These are phyloP conservation scores for Ephemerocybe angulata DNA, from an alignment of 768 basidiomycete genomes.

Conservation along the genomic window DNA sequence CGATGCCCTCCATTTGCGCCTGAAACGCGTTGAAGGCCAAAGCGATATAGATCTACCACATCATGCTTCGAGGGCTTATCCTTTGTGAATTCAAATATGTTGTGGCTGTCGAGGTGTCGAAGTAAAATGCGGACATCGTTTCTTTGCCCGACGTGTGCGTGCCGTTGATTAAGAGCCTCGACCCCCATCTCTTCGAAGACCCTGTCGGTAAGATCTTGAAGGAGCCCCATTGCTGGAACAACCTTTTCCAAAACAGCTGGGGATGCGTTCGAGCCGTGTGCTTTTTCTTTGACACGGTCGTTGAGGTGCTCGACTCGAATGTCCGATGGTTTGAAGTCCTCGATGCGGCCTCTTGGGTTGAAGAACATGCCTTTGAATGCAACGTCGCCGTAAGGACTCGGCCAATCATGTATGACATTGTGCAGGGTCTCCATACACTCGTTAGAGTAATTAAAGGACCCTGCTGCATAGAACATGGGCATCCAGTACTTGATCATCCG, in stretches of 20 bases:
- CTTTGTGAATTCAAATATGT: slow-evolving; percentile 5
- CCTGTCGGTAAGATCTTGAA: slow-evolving; percentile 14
- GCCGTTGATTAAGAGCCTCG: slow-evolving; percentile 14
- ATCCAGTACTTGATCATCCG: slow-evolving; percentile 19
- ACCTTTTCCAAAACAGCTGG: slow-evolving; percentile 19
- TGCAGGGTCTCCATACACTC: slow-evolving; percentile 23
- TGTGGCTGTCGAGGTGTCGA: slow-evolving; percentile 8
- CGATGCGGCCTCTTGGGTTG: slow-evolving; percentile 14
- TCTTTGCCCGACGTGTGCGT: slow-evolving; percentile 18
- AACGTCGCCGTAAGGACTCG: slow-evolving; percentile 15
- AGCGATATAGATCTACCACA: slow-evolving; percentile 6
- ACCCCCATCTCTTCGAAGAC: slow-evolving; percentile 18
- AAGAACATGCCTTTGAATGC: slow-evolving; percentile 19
- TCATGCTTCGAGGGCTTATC: slow-evolving; percentile 1
- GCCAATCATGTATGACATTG: slow-evolving; percentile 14
- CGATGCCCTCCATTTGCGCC: slow-evolving; percentile 10
- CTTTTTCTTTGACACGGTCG: slow-evolving; percentile 18
- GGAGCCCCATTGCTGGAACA: slow-evolving; percentile 19
- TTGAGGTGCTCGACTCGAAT: slow-evolving; percentile 23
- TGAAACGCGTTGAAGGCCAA: slow-evolving; percentile 1
- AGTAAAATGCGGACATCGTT: slow-evolving; percentile 16
- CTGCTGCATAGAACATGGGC: slow-evolving; percentile 18
- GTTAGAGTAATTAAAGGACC: slow-evolving; percentile 22
- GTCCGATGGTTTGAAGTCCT: slow-evolving; percentile 20
- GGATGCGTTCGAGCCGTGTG: slow-evolving; percentile 18